Evolutionary conservation across 2,329 filamentous ascomycete species (phyloP), one percentile per base, ranked within the genome.

Genomic region (Didymellaceae sp.): DNA sequence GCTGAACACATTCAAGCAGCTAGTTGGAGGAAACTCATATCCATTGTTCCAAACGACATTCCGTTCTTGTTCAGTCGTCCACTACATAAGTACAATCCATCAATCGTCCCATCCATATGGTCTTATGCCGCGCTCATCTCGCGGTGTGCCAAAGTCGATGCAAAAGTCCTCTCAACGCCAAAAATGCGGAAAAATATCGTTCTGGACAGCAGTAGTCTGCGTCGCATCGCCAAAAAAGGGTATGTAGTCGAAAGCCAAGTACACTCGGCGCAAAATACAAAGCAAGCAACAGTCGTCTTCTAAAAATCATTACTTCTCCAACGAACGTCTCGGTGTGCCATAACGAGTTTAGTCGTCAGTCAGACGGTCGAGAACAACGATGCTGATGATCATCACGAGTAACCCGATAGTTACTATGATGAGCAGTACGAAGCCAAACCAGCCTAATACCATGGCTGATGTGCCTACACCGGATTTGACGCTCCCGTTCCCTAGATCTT

Each of bases 401-500:
- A 97, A 75, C 47, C 93, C 94, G 67, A 97, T 94, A 39, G 93
- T 97, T 44, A 97, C 93, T 55, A 97, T 88, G 65, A 99, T 96
- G 59, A 99, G 81, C 44, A 97, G 75, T 17, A 90, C 88, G 69
- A 99, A 97, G 32, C 90, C 90, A 75, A 99, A 97, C 94, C 94
- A 99, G 52, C 94, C 94, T 68, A 99, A 81, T 14, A 97, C 90
- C 90, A 99, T 97, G 48, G 94, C 93, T 30, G 88, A 90, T 39
- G 90, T 92, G n/a, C 92, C 92, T 10, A 97, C 91, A 25, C 92
- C 92, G 48, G 87, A 90, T 72, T 82, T 86, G 49, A 97, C 90
- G 59, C 87, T 90, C 33, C 92, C 92, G 72, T 97, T 97, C 26
- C 88, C 92, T 60, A 97, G 84, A 68, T 96, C 91, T 79, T 96